Conservation (phyloP, 2,329 filamentous ascomycete species). For the Aspergillus ochraceoroseus region DNA sequence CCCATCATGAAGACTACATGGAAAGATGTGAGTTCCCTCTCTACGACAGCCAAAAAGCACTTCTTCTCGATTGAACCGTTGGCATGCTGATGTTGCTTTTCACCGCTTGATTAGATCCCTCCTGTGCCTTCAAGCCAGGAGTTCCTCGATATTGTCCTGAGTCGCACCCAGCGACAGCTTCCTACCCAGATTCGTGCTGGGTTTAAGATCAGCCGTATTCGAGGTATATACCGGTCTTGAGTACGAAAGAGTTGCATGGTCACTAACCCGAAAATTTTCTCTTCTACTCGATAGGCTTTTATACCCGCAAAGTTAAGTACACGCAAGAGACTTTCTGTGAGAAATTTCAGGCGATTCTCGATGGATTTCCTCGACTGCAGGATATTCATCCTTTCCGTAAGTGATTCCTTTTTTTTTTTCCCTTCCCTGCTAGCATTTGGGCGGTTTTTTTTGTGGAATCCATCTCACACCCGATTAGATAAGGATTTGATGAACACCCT, state of each 20-base stretch:
- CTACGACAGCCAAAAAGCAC: background rate
- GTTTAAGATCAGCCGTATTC: constrained; percentile 92
- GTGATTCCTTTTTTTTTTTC: constrained; percentile 24
- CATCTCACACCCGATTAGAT: constrained; percentile 39
- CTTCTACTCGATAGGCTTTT: constrained; percentile 60
- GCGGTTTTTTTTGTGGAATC: constrained; percentile 18
- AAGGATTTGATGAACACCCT: constrained; percentile 92
- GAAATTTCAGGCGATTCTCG: constrained; percentile 84
- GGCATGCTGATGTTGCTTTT: constrained; percentile 34
- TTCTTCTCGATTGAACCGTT: background rate
- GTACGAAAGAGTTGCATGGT: background rate
- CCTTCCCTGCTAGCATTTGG: too few relatives aligned
- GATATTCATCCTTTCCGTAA: constrained; percentile 94
- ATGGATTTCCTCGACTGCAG: constrained; percentile 85
- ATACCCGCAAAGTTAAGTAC: constrained; percentile 97
- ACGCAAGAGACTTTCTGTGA: constrained; percentile 95
- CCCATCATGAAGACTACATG: constrained; percentile 56
- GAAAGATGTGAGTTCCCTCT: constrained; percentile 47
- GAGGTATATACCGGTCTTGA: constrained; percentile 43
- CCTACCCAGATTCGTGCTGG: constrained; percentile 94
- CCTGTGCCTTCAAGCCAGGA: constrained; percentile 89
- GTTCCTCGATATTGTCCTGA: constrained; percentile 95
- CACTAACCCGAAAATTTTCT: constrained; percentile 29
- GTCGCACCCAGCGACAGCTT: constrained; percentile 82
- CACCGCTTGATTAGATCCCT: constrained; percentile 54